A percentile compares a stretch with the other conserved stretches of the same genome.
These are phyloP conservation scores for Fusarium chaquense DNA, from an alignment of 2,329 filamentous ascomycete genomes.

Conservation along the genomic window DNA sequence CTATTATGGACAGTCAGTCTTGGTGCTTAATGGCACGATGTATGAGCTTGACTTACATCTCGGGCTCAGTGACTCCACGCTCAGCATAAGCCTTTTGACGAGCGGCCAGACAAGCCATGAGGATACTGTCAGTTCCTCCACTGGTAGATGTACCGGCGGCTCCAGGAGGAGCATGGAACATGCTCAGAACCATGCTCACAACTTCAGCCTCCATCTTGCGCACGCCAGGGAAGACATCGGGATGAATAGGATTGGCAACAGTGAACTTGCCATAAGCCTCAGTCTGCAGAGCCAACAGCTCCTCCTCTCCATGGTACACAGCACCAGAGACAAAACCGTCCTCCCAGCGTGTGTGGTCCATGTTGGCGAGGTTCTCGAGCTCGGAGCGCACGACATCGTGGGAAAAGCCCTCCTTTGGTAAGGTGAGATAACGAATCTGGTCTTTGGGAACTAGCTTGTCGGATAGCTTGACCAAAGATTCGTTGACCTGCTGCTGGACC, in stretches of 20 bases:
- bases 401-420: slow-evolving; percentile 87
- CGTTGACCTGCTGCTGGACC: slow-evolving; percentile 85
- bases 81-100: slow-evolving; percentile 89
- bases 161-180: slow-evolving; percentile 91
- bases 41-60: slow-evolving; percentile 75
- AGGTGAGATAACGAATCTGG: slow-evolving; percentile 76
- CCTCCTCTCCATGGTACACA: slow-evolving; percentile 93
- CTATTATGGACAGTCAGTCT: slow-evolving; percentile 57
- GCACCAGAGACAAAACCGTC: slow-evolving; percentile 94
- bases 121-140: slow-evolving; percentile 94
- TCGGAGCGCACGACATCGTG: slow-evolving; percentile 83
- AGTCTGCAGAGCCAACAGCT: slow-evolving; percentile 84
- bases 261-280: slow-evolving; percentile 96
- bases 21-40: neutral
- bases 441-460: slow-evolving; percentile 82
- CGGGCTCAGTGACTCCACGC: slow-evolving; percentile 88
- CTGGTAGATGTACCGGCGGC: slow-evolving; percentile 90
- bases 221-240: slow-evolving; percentile 97
- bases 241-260: slow-evolving; percentile 96
- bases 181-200: slow-evolving; percentile 89
- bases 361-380: slow-evolving; percentile 79
- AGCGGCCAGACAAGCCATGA: slow-evolving; percentile 93
- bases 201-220: slow-evolving; percentile 99
- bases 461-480: slow-evolving; percentile 84
- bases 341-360: slow-evolving; percentile 98